phyloP scores from a whole-genome alignment of 2,329 filamentous ascomycete species.

The Ceratocystis colombiana region DNA sequence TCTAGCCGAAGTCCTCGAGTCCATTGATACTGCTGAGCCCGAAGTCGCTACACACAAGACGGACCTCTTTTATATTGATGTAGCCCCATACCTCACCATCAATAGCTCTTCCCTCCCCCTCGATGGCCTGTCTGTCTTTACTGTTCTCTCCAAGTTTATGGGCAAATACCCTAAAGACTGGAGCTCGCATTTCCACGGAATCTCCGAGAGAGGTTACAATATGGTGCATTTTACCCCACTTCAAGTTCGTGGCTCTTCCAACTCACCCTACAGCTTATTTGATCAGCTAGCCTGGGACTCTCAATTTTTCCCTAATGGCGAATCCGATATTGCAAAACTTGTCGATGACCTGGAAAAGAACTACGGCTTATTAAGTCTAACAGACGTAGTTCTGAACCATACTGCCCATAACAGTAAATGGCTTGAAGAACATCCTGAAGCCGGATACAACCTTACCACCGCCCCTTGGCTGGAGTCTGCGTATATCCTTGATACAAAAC shows the following conservation, averaged over 20 bases:
- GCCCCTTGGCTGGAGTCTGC: slow-evolving; percentile 67
- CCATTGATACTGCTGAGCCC: slow-evolving; percentile 31
- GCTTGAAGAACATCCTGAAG: slow-evolving; percentile 88
- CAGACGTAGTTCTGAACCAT: slow-evolving; percentile 96
- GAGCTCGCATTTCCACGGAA: slow-evolving; percentile 79
- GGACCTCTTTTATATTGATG: slow-evolving; percentile 81
- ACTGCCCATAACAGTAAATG: slow-evolving; percentile 92
- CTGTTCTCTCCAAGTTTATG: slow-evolving; percentile 96
- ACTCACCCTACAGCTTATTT: slow-evolving; percentile 94
- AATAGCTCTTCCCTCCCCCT: slow-evolving; percentile 67
- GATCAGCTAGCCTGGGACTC: slow-evolving; percentile 85
- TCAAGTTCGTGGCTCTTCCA: slow-evolving; percentile 77
- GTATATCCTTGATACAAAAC: slow-evolving; percentile 49
- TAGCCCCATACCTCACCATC: slow-evolving; percentile 69
- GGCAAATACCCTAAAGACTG: slow-evolving; percentile 82
- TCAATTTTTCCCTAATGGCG: slow-evolving; percentile 69
- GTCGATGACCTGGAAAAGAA: slow-evolving; percentile 73
- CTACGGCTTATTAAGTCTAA: slow-evolving; percentile 75
- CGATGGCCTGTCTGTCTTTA: slow-evolving; percentile 82
- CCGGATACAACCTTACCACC: slow-evolving; percentile 86
- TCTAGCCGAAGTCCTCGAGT: slow-evolving; percentile 46
- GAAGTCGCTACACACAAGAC: slow-evolving; percentile 47
- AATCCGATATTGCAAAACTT: slow-evolving; percentile 67
- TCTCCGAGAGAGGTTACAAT: slow-evolving; percentile 88
- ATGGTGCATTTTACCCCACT: slow-evolving; percentile 98